A percentile compares a stretch with the other conserved stretches of the same genome.
These are phyloP conservation scores for Fagopyrum homotropicum DNA, from an alignment of 148 eudicot genomes.

Conservation along the genomic window DNA sequence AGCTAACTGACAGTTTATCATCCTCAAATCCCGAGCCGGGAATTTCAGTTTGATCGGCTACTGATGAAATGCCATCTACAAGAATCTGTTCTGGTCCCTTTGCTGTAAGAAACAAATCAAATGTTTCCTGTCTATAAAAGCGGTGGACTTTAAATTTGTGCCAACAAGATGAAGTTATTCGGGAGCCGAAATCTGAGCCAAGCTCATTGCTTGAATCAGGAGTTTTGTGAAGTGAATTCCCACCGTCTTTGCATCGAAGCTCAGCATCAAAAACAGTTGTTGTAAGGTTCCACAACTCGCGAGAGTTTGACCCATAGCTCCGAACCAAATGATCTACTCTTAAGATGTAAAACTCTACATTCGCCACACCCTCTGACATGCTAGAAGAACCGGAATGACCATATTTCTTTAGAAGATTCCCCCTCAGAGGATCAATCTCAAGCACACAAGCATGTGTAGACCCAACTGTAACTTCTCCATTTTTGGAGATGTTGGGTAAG, in stretches of 20 bases:
- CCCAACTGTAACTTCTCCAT: constrained; percentile 72
- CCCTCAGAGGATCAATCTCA: constrained; percentile 74
- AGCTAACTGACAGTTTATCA: constrained; percentile 22
- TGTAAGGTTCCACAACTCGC: constrained; percentile 63
- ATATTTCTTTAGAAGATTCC: constrained; percentile 53
- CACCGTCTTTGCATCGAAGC: constrained; percentile 58
- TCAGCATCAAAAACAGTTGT: constrained; percentile 67
- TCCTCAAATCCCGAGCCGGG: constrained; percentile 27
- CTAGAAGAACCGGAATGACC: constrained; percentile 29
- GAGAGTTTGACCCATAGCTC: constrained; percentile 48
- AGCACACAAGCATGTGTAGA: constrained; percentile 69
- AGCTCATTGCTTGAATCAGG: constrained; percentile 25
- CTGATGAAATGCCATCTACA: constrained; percentile 31
- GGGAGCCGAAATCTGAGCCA: constrained; percentile 38
- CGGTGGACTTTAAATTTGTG: constrained; percentile 58
- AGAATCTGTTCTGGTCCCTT: constrained; percentile 31
- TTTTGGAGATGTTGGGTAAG: constrained; percentile 67
- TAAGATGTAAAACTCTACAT: constrained; percentile 61
- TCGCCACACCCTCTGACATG: constrained; percentile 21
- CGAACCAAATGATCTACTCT: constrained; percentile 74
- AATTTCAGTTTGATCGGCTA: constrained; percentile 17
- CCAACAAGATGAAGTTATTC: constrained; percentile 51
- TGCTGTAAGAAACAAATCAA: constrained; percentile 34
- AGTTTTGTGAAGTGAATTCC: constrained; percentile 34
- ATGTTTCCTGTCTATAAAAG: constrained; percentile 38